Evolutionary conservation across 1,284 basidiomycete species (phyloP), one percentile per base, ranked within the genome.

Genomic region (Papiliotrema flavescens): DNA sequence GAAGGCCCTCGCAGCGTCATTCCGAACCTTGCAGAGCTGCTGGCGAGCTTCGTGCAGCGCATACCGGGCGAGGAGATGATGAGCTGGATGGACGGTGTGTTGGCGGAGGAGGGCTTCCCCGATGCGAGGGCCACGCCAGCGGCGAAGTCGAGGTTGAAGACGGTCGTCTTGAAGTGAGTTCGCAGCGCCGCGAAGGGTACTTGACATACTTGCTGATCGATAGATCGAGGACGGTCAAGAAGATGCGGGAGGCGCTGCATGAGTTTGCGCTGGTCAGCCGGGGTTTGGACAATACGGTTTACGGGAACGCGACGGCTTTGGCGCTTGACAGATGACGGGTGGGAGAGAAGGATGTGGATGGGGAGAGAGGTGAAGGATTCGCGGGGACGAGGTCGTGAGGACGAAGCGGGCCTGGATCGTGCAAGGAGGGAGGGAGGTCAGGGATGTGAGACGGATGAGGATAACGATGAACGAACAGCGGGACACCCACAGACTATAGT

Each of bases 1-100:
- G 81, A 86, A 11, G 87, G 90, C 1, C 91, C 91, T 0, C 79
- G 90, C 53, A 89, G 88, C 23, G 85, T 84, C n/a, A 85, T 87
- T 8, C 85, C 83, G 11, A 93, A 94, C 67, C 78, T 93, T 23
- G 86, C 89, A 6, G 90, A 92, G 63, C 74, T 93, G 34, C 76
- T 94, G 42, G 84, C 85, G 4, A 82, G 80, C 26, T 72, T 92
- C 39, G 78, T 85, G 34, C 80, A 79, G 9, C 80, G 86, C 40
- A 79, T 80, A 60, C 81, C 79, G 14, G 66, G 65, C 2, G 76
- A 74, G 39, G 82, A 81, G 65, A 83, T 80, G 72, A 80, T 76
- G 69, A 76, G 61, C 17, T 94, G 90, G 90, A 83, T 90, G 70
- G 78, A 81, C 32, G 82, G 84, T 46, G 82, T 90, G 22, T 70